Evolutionary conservation across 139 green algal species (phyloP).

Genomic region (Bryopsis sp.): DNA sequence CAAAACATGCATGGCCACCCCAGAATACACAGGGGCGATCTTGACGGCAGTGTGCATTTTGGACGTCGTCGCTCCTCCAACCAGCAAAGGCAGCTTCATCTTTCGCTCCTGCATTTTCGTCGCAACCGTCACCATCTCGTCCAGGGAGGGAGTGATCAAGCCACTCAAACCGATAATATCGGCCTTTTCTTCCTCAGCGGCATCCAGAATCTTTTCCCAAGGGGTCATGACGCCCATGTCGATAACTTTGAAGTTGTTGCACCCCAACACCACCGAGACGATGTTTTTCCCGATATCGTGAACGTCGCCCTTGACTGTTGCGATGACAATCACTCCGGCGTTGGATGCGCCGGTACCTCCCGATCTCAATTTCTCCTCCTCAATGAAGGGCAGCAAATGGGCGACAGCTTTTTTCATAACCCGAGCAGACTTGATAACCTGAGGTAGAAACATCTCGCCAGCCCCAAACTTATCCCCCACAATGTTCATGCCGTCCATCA

Average conservation of each 20-base stretch:
- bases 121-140: constrained; percentile 97
- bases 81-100: constrained; percentile 84
- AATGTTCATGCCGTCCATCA: constrained; percentile 99
- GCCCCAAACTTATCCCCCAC: constrained; percentile 97
- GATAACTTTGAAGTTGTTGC: constrained; percentile 99
- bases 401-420: constrained; percentile 98
- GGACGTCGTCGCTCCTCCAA: constrained; percentile 93
- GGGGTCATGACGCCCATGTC: constrained; percentile 95
- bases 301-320: constrained; percentile 97
- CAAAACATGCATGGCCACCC: constrained; percentile 86
- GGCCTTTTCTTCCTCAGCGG: constrained; percentile 78
- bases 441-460: constrained; percentile 98
- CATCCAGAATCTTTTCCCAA: constrained; percentile 90
- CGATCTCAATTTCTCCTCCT: constrained; percentile 84
- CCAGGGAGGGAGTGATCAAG: constrained; percentile 94
- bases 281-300: constrained; percentile 99
- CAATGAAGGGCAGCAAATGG: constrained; percentile 96
- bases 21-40: constrained; percentile 82
- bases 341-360: constrained; percentile 39
- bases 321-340: constrained; percentile 89
- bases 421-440: constrained; percentile 98
- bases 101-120: constrained; percentile 88
- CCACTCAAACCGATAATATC: constrained; percentile 94
- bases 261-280: constrained; percentile 93
- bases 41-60: constrained; percentile 99